Conservation (phyloP, 108 stramenopile species). For the Nitzschia palea region DNA sequence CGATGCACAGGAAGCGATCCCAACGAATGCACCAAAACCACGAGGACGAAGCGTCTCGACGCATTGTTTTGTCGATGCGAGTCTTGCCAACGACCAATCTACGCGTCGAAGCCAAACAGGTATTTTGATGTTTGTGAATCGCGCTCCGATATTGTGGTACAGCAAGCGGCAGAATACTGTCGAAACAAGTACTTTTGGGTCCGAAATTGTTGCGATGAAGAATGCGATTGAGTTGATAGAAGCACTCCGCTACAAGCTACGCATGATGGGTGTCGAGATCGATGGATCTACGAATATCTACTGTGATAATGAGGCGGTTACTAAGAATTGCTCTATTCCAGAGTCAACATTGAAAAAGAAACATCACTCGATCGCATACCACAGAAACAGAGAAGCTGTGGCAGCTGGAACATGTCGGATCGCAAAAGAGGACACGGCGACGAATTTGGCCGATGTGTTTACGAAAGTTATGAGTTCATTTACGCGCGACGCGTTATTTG, state of each 20-base stretch:
- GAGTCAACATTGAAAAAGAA: slow-evolving; percentile 53
- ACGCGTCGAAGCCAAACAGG: slow-evolving; percentile 56
- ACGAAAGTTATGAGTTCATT: slow-evolving; percentile 42
- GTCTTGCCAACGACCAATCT: slow-evolving; percentile 43
- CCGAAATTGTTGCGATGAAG: slow-evolving; percentile 47
- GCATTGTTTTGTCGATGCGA: slow-evolving; percentile 43
- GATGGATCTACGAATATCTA: slow-evolving; percentile 21
- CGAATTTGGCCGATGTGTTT: slow-evolving; percentile 48
- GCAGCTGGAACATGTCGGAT: slow-evolving; percentile 24
- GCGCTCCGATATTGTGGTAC: slow-evolving; percentile 43
- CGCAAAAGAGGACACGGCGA: slow-evolving; percentile 16
- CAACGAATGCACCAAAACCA: slow-evolving; percentile 33
- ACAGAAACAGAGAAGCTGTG: slow-evolving; percentile 41
- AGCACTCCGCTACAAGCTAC: slow-evolving; percentile 52
- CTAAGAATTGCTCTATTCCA: slow-evolving; percentile 26
- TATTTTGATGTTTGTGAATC: slow-evolving; percentile 50
- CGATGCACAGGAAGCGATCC: slow-evolving; percentile 26
- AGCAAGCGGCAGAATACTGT: slow-evolving; percentile 48
- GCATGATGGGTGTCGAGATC: slow-evolving; percentile 57
- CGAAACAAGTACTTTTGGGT: slow-evolving; percentile 53
- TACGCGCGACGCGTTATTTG: too few species aligned
- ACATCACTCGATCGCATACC: slow-evolving; percentile 45
- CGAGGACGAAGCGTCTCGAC: slow-evolving; percentile 13
- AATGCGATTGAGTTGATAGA: slow-evolving; percentile 31
- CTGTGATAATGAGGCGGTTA: slow-evolving; percentile 43